These are phyloP conservation scores for Cairneyella variabilis DNA, from an alignment of 495 filamentous ascomycete species.

Conservation along the genomic window DNA sequence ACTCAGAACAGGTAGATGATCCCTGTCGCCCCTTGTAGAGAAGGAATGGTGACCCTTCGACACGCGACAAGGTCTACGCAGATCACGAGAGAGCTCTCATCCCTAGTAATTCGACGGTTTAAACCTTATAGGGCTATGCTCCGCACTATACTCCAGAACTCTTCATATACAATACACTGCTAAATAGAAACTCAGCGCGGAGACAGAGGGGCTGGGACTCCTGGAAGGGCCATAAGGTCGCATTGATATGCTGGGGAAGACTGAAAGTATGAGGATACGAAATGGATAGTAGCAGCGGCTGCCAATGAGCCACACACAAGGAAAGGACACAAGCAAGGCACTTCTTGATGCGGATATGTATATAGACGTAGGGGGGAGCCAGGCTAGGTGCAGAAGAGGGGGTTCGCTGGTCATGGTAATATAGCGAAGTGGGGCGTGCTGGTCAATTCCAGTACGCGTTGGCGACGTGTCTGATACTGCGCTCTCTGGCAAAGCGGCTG, in stretches of 20 bases:
- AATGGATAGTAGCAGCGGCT: constrained; percentile 12
- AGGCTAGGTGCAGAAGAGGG: constrained; percentile 5
- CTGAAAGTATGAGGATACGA: neutral
- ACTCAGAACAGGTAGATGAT: constrained; percentile 9
- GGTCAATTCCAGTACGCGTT: neutral
- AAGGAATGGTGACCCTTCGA: constrained; percentile 2
- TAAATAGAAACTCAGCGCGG: constrained; percentile 4
- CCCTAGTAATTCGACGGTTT: neutral
- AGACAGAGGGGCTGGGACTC: no score
- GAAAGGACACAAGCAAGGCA: constrained; percentile 9
- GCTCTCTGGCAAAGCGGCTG: neutral
- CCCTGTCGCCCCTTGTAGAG: constrained; percentile 3
- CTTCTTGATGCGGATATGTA: constrained; percentile 14
- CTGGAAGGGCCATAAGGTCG: neutral
- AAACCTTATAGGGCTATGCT: neutral
- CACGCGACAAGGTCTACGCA: neutral
- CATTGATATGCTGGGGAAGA: neutral
- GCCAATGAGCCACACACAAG: constrained; percentile 9
- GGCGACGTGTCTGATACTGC: neutral
- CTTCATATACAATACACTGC: constrained; percentile 6
- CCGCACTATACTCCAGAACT: neutral
- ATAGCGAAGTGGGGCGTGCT: neutral
- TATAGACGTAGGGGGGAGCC: constrained; percentile 11
- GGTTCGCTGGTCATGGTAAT: constrained; percentile 7
- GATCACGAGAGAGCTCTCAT: neutral